These are phyloP conservation scores for Cardiospermum halicacabum DNA, from an alignment of 345 rosid genomes.

Conservation along the genomic window DNA sequence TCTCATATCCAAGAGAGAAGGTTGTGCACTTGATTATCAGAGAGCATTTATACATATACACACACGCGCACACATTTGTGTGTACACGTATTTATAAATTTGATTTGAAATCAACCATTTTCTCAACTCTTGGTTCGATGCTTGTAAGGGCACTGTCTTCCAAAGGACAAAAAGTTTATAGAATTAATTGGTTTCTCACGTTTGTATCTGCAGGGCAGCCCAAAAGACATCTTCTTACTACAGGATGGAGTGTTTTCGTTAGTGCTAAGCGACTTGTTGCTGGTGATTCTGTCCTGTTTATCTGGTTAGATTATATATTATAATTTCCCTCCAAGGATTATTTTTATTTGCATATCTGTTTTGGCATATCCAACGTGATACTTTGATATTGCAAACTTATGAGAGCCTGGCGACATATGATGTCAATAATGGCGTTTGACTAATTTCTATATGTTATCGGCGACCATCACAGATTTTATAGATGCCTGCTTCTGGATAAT, in stretches of 20 bases:
- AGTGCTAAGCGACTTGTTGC: conserved; percentile 54
- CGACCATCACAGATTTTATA: not conserved
- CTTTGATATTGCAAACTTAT: not conserved
- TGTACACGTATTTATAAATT: no score
- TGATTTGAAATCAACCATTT: not conserved
- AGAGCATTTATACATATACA: no score
- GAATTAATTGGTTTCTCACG: not conserved
- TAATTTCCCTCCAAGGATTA: not conserved
- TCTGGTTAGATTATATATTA: conserved; percentile 24
- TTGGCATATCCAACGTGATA: not conserved
- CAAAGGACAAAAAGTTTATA: not conserved
- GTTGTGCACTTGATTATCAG: no score
- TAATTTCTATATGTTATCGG: not conserved
- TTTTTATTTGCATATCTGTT: not conserved
- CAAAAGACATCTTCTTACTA: conserved; percentile 50
- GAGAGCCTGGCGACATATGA: not conserved
- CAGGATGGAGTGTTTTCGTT: conserved; percentile 56
- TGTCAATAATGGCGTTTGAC: not conserved
- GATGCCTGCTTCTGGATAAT: not conserved
- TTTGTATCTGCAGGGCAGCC: conserved; percentile 42
- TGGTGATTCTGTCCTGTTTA: conserved; percentile 50
- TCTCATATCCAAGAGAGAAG: no score
- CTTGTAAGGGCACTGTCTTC: not conserved
- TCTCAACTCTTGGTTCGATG: not conserved
- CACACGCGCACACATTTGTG: no score